Base-by-base conservation (phyloP, 139 green algal species). In the Micromonas pusilla region DNA sequence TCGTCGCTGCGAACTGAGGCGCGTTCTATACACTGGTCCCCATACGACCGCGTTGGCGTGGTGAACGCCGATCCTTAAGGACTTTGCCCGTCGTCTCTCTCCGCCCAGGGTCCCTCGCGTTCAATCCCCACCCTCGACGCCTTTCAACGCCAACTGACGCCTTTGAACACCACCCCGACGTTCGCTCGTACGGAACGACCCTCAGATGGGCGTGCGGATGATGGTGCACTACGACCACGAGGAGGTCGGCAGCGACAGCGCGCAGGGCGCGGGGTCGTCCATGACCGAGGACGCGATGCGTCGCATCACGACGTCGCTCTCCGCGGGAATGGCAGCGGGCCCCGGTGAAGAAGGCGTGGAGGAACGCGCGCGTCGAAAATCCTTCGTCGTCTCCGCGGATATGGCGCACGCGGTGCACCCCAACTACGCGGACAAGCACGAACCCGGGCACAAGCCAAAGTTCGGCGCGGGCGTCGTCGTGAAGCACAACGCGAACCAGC, bases 391-490 rank as follows among this genome's bases (percentile, higher is more conserved):
- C 37, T 92, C 85, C 1, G 91, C 93, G 38, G 94, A 98, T 87
- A 98, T 98, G 94, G 94, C 92, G 6, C 94, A 98, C 80, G 91
- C 89, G 13, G 81, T 97, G 77, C 94, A 98, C 83, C 94, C 94
- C 52, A 97, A 97, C 87, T 97, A 96, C 74, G 33, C 80, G 26
- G 78, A 84, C 54, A 80, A 78, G 54, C 85, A 89, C 68, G 85
- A 87, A 72, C 68, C 81, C 30, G 66, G 79, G 9, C 85, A 89
- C 53, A 39, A 74, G 62, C 85, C 85, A 4, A 63, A 80, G n/a
- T 66, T 89, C 33, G 64, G 81, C 67, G 67, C 70, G 33, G 94
- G 94, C 52, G 64, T 95, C 19, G 90, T 98, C 30, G 83, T 97
- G 37, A 97, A 98, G 85, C 91, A 97, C 88, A 97, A 97, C 83